phyloP scores from a whole-genome alignment of 345 rosid genomes.

The rapeseed (Brassica napus) region Da-Ae NC_063438.1:3656501-3657000 shows the following conservation, averaged over 20 bases:
- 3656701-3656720: slow-evolving; percentile 56
- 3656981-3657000: slow-evolving; percentile 15
- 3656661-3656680: slow-evolving; percentile 71
- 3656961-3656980: not conserved
- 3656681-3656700: slow-evolving; percentile 50
- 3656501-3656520: slow-evolving; percentile 75
- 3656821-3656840: slow-evolving; percentile 58
- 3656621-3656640: slow-evolving; percentile 95
- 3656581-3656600: slow-evolving; percentile 60
- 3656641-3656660: slow-evolving; percentile 93
- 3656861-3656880: slow-evolving; percentile 57
- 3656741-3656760: slow-evolving; percentile 66
- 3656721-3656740: slow-evolving; percentile 45
- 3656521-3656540: slow-evolving; percentile 69
- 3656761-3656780: slow-evolving; percentile 59
- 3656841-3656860: slow-evolving; percentile 60
- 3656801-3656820: slow-evolving; percentile 60
- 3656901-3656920: slow-evolving; percentile 52
- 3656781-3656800: slow-evolving; percentile 65
- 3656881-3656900: slow-evolving; percentile 79
- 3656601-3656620: slow-evolving; percentile 67
- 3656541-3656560: slow-evolving; percentile 76
- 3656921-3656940: slow-evolving; percentile 53
- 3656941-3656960: slow-evolving; percentile 6
- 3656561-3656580: slow-evolving; percentile 57